phyloP scores from a whole-genome alignment of 2,329 filamentous ascomycete genomes.

The Cladosporium halotolerans region DNA sequence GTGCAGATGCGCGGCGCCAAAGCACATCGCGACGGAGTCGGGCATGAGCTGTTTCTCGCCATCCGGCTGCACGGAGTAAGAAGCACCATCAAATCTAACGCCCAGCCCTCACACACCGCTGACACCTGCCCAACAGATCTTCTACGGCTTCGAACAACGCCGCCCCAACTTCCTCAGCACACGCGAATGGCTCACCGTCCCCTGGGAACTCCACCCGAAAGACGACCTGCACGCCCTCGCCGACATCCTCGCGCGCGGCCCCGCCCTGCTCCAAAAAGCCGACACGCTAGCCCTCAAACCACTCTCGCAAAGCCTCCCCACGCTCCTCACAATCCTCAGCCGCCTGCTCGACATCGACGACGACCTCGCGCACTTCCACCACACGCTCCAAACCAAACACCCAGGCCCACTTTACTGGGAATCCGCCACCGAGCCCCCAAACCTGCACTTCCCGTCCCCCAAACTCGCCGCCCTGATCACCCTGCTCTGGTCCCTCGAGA shows the following conservation, averaged over 20 bases:
- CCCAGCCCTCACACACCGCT: too few species aligned
- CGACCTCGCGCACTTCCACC: neutral
- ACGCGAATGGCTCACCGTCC: neutral
- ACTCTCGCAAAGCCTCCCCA: neutral
- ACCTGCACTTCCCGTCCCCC: neutral
- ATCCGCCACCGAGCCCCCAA: neutral
- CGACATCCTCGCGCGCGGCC: slow-evolving; percentile 1
- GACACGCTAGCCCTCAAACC: neutral
- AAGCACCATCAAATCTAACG: neutral
- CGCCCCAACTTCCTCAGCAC: slow-evolving; percentile 1
- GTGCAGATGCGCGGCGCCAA: slow-evolving; percentile 1
- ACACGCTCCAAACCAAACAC: neutral
- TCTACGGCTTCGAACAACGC: slow-evolving; percentile 6
- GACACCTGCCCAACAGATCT: slow-evolving; percentile 1
- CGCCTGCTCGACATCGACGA: slow-evolving; percentile 3
- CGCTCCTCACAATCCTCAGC: neutral
- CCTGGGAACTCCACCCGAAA: slow-evolving; percentile 3
- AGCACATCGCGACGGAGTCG: neutral
- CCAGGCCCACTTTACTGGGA: neutral
- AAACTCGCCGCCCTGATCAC: neutral
- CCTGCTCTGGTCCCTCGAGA: slow-evolving; percentile 1
- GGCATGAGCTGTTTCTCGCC: slow-evolving; percentile 3
- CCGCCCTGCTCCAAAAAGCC: neutral
- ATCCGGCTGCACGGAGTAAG: neutral
- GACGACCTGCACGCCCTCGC: neutral